phyloP scores from a whole-genome alignment of 805 yeast species.

The Starmerella gropengiesseri region DNA sequence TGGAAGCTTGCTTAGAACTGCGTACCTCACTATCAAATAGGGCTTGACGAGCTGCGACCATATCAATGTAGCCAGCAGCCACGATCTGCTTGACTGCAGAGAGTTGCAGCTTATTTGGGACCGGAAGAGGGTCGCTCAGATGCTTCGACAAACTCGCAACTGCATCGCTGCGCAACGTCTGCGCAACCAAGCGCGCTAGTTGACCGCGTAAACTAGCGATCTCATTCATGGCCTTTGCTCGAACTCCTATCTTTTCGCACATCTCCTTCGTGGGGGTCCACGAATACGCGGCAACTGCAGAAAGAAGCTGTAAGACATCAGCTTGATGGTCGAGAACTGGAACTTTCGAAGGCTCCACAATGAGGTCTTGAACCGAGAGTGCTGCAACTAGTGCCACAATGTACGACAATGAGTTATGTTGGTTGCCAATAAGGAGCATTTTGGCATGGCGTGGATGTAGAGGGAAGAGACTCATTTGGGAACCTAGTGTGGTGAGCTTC shows the following conservation, averaged over 20 bases:
- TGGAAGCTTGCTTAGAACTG: conserved; percentile 43
- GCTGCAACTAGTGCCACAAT: conserved; percentile 88
- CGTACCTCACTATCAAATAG: conserved; percentile 53
- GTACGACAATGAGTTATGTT: conserved; percentile 72
- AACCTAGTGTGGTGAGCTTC: conserved; percentile 65
- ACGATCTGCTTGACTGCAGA: conserved; percentile 81
- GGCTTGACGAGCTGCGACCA: conserved; percentile 65
- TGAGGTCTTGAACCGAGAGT: conserved; percentile 83
- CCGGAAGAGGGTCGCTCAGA: conserved; percentile 39
- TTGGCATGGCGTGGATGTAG: conserved; percentile 87
- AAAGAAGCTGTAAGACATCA: conserved; percentile 63
- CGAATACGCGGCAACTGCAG: conserved; percentile 71
- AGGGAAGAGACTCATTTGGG: conserved; percentile 81
- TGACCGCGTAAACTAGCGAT: conserved; percentile 72
- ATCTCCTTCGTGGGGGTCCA: conserved; percentile 37
- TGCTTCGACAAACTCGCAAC: conserved; percentile 41
- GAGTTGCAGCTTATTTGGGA: conserved; percentile 61
- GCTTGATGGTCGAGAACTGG: conserved; percentile 58
- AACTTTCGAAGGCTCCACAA: conserved; percentile 65
- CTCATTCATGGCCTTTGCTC: conserved; percentile 78
- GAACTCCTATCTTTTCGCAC: conserved; percentile 50
- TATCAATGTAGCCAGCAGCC: conserved; percentile 87
- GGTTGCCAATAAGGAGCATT: conserved; percentile 79
- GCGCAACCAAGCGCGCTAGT: conserved; percentile 59
- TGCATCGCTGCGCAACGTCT: conserved; percentile 33